These are phyloP conservation scores for Lasiosphaeris hirsuta DNA, from an alignment of 495 filamentous ascomycete genomes.

Conservation along the genomic window DNA sequence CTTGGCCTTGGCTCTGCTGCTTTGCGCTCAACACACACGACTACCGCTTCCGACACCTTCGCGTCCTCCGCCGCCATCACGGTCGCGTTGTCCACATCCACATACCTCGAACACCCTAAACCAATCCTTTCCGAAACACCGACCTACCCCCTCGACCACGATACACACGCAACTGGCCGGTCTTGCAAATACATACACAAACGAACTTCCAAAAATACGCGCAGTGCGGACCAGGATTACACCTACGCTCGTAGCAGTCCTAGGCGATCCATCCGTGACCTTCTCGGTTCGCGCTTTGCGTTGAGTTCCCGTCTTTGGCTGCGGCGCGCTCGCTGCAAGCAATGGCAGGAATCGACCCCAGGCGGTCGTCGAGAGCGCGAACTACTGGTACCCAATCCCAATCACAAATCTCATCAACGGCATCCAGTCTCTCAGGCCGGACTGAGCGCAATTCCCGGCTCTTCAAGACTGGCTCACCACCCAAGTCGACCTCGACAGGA, in stretches of 20 bases:
- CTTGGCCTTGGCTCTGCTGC: too few species aligned
- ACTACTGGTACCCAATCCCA: constrained; percentile 62
- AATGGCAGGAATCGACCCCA: constrained; percentile 63
- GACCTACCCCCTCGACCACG: too few species aligned
- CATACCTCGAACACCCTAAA: not conserved
- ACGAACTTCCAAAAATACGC: too few species aligned
- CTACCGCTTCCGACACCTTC: not conserved
- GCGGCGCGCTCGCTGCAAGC: constrained; percentile 30
- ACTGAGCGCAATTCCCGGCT: constrained; percentile 67
- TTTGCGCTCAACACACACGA: too few species aligned
- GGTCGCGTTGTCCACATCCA: not conserved
- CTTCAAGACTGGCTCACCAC: constrained; percentile 68
- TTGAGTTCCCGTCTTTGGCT: constrained; percentile 22
- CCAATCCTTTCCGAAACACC: too few species aligned
- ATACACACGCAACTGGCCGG: too few species aligned
- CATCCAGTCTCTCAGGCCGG: constrained; percentile 60
- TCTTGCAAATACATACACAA: too few species aligned
- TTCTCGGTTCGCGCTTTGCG: not conserved
- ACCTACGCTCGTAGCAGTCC: not conserved
- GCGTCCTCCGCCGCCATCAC: not conserved
- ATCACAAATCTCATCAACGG: constrained; percentile 74
- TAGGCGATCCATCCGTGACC: not conserved
- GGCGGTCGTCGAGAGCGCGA: constrained; percentile 90
- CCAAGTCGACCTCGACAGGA: constrained; percentile 66
- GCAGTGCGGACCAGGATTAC: too few species aligned